A percentile compares a stretch with the other conserved stretches of the same genome.
Evolutionary conservation across 768 basidiomycete species (phyloP).

Genomic region (Coprinellus aureogranulatus): DNA sequence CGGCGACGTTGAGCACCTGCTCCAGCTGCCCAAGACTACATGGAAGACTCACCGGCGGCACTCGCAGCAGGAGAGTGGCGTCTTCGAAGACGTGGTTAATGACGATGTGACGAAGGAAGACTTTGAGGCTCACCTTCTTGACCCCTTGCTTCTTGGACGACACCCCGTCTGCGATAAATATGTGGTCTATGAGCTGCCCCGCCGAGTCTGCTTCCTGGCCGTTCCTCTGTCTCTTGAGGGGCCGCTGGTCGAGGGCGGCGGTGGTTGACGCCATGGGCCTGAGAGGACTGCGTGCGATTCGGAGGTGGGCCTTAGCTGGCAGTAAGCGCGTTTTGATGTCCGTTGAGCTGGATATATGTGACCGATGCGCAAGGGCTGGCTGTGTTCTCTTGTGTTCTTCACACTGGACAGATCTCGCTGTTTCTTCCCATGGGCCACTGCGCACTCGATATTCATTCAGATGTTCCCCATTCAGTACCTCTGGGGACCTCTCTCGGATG

Average conservation of each 20-base stretch:
- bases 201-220: slow-evolving; percentile 12
- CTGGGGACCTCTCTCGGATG: neutral
- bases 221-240: slow-evolving; percentile 3
- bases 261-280: neutral
- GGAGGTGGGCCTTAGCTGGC: slow-evolving; percentile 11
- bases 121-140: slow-evolving; percentile 40
- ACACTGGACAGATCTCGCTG: neutral
- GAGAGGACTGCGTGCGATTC: slow-evolving; percentile 12
- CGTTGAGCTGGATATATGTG: slow-evolving; percentile 2
- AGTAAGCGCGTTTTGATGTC: slow-evolving; percentile 5
- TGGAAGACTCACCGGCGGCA: slow-evolving; percentile 46
- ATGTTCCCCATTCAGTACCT: slow-evolving; percentile 2
- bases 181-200: slow-evolving; percentile 41
- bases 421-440: slow-evolving; percentile 7
- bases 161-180: slow-evolving; percentile 50
- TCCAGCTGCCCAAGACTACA: slow-evolving; percentile 9
- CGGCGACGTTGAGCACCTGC: slow-evolving; percentile 8
- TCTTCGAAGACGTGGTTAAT: slow-evolving; percentile 24
- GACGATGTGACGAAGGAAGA: neutral
- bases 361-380: neutral
- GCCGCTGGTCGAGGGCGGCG: slow-evolving; percentile 3
- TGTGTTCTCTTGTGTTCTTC: slow-evolving; percentile 9
- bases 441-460: slow-evolving; percentile 1
- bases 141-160: slow-evolving; percentile 40
- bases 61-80: slow-evolving; percentile 62